Conservation (phyloP, 805 yeast species). For the Nakazawaea ernobii region DNA sequence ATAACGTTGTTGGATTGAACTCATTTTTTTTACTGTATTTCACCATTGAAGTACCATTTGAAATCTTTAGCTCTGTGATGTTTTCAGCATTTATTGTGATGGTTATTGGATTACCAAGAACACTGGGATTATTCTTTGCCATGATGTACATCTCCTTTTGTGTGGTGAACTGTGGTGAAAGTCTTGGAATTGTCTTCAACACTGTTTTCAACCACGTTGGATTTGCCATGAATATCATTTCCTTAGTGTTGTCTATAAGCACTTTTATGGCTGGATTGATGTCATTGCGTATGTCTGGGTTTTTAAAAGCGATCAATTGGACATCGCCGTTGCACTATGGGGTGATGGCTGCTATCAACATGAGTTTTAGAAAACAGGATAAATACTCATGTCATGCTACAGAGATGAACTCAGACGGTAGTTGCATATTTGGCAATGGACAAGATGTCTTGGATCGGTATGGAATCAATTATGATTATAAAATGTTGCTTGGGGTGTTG, state of each 20-base stretch:
- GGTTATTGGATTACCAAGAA: constrained; percentile 69
- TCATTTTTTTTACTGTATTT: constrained; percentile 61
- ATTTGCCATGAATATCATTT: constrained; percentile 69
- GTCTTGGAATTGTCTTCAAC: constrained; percentile 76
- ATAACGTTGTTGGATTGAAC: constrained; percentile 58
- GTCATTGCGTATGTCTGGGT: constrained; percentile 68
- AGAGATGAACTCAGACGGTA: constrained; percentile 21
- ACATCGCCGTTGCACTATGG: constrained; percentile 75
- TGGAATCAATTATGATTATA: constrained; percentile 32
- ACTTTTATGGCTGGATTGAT: constrained; percentile 81
- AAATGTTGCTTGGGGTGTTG: constrained; percentile 32
- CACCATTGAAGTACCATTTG: constrained; percentile 62
- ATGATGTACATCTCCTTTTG: constrained; percentile 48
- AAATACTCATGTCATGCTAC: constrained; percentile 40
- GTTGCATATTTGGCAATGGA: constrained; percentile 50
- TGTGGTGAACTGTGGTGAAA: constrained; percentile 72
- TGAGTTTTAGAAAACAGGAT: constrained; percentile 48
- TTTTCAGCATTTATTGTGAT: constrained; percentile 61
- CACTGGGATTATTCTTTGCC: constrained; percentile 61
- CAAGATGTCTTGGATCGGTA: constrained; percentile 49
- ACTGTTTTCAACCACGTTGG: constrained; percentile 72
- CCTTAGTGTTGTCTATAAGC: constrained; percentile 62
- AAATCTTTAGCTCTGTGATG: constrained; percentile 49
- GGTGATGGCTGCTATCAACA: constrained; percentile 52
- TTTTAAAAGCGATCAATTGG: constrained; percentile 67